Evolutionary conservation across 2,329 filamentous ascomycete genomes (phyloP).

Genomic region (Mycosphaerella arachidis): DNA sequence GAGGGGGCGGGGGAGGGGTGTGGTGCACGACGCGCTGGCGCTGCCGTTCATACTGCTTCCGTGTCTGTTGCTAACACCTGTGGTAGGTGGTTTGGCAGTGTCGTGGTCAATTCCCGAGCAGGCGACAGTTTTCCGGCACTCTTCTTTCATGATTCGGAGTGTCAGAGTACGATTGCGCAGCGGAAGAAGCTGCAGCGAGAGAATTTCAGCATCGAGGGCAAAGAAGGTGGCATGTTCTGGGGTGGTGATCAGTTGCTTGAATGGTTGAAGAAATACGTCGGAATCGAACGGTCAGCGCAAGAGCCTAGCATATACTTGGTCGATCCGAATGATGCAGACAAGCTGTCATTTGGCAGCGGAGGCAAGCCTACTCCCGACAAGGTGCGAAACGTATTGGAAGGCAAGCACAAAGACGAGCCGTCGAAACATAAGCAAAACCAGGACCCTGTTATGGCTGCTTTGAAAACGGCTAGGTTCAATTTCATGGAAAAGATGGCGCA

Average conservation of each 20-base stretch:
- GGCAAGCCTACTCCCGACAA: slow-evolving; percentile 50
- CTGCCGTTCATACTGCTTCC: too few relatives aligned
- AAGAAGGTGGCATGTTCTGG: slow-evolving; percentile 84
- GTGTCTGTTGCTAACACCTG: too few relatives aligned
- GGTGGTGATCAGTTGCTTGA: slow-evolving; percentile 90
- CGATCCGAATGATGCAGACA: slow-evolving; percentile 81
- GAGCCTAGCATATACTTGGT: slow-evolving; percentile 90
- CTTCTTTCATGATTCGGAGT: slow-evolving; percentile 97
- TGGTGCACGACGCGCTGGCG: too few relatives aligned
- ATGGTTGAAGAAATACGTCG: slow-evolving; percentile 82
- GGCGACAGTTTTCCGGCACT: slow-evolving; percentile 93
- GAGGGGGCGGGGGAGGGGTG: too few relatives aligned
- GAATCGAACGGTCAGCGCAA: slow-evolving; percentile 74
- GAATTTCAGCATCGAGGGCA: slow-evolving; percentile 61
- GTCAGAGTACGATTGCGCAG: slow-evolving; percentile 89
- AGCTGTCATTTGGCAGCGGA: slow-evolving; percentile 66
- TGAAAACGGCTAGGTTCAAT: slow-evolving; percentile 95
- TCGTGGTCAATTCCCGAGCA: slow-evolving; percentile 85
- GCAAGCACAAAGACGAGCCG: slow-evolving; percentile 34
- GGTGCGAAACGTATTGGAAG: slow-evolving; percentile 40
- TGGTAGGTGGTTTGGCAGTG: slow-evolving; percentile 75
- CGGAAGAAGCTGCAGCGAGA: slow-evolving; percentile 81
- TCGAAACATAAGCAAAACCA: slow-evolving; percentile 52
- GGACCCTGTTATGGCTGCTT: slow-evolving; percentile 88
- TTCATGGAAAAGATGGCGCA: slow-evolving; percentile 95